Evolutionary conservation across 108 stramenopile species (phyloP), one percentile per base, ranked within the genome.

Genomic region (Skeletonema tropicum): DNA sequence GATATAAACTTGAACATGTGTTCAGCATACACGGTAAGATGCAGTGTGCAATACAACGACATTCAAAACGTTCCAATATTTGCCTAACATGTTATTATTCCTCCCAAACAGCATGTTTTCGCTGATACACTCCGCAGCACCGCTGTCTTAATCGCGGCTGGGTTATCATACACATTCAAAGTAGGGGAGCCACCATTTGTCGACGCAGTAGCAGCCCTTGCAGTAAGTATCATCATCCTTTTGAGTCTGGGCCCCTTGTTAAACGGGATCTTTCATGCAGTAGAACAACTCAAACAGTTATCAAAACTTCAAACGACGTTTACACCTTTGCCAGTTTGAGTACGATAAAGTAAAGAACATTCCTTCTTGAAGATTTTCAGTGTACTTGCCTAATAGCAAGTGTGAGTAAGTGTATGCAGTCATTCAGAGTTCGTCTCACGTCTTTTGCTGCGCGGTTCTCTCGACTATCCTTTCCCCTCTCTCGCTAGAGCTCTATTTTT

Each of bases 71-170:
- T 25, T 30, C 23, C 25, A 21, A 23, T 21, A 17, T 11, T 39
- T 35, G 13, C 15, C 11, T 39, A 58, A 49, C 45, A 21, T 42
- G 25, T 17, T 15, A 17, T 29, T 38, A 57, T n/a, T 26, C 26
- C 1, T 38, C 5, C 10, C 19, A 60, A 57, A 21, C 17, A 90
- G 88, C 92, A 94, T 70, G 89, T 94, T 30, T 88, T 91, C 77
- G 92, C 92, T 17, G 92, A 94, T 72, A 94, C 92, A 26, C 68
- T 94, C n/a, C 77, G 92, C 13, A 90, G 89, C 45, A 64, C 88
- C 52, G 90, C 90, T 3, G 92, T 94, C 5, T 69, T 94, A 39
- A 31, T 90, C 2, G 92, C 92, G 6, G 86, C 90, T 35, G 48
- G 75, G 3, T 60, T 90, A 6, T 88, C 89, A 2, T 73, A 84